Evolutionary conservation across 106 monocot genomes (phyloP).

Genomic region (Narthecium ossifragum): DNA sequence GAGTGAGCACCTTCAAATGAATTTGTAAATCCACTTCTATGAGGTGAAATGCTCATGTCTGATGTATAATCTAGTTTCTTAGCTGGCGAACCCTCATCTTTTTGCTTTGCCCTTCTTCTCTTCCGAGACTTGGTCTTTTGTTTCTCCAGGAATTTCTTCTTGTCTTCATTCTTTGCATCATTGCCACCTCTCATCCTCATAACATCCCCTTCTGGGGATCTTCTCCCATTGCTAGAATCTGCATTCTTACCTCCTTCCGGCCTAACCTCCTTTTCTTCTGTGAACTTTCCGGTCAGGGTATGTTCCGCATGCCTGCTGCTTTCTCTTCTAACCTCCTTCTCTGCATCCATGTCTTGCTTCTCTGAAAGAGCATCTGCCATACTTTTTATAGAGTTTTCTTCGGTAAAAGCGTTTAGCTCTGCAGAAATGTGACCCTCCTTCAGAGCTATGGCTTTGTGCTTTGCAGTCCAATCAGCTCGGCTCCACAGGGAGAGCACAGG

Average conservation of each 20-base stretch:
- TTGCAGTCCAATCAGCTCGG: conserved; percentile 56
- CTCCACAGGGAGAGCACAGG: conserved; percentile 83
- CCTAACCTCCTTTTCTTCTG: not conserved
- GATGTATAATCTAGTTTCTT: conserved; percentile 3
- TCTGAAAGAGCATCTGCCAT: too few species aligned
- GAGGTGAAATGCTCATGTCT: conserved; percentile 62
- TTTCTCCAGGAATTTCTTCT: conserved; percentile 10
- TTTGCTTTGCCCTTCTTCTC: conserved; percentile 17
- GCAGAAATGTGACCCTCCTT: conserved; percentile 32
- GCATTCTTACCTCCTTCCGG: not conserved
- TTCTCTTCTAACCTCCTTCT: not conserved
- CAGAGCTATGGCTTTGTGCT: conserved; percentile 55
- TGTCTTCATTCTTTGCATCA: not conserved
- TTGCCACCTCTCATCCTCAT: not conserved
- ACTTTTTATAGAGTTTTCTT: too few species aligned
- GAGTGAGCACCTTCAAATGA: not conserved
- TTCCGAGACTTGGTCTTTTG: conserved; percentile 6
- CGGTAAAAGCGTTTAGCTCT: not conserved
- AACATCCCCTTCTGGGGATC: not conserved
- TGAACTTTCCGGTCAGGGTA: not conserved
- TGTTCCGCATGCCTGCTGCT: not conserved
- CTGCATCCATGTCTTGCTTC: too few species aligned
- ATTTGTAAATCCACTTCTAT: conserved; percentile 3
- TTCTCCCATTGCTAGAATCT: not conserved
- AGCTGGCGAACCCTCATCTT: too few species aligned